Evolutionary conservation across 2,329 filamentous ascomycete genomes (phyloP), one percentile per base, ranked within the genome.

Genomic region (Aspergillus sp.): DNA sequence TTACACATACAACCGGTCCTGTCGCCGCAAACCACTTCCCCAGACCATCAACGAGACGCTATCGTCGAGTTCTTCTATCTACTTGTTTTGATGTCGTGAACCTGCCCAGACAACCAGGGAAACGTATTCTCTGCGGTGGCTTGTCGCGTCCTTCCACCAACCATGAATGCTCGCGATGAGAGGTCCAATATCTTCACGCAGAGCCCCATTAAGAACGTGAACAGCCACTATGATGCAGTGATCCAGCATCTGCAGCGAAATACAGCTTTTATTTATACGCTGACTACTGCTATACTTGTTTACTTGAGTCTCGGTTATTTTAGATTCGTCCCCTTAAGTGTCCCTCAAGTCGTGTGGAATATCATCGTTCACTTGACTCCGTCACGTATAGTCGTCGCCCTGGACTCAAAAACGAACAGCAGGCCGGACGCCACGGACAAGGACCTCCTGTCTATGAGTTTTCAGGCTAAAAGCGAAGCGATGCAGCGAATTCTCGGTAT

Each of bases 401-500:
- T 80, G 70, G 74, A 73, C 77, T 51, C 73, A 71, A 60, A 74
- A 70, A 51, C 72, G 69, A 28, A 39, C 9, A 48, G 66, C 62
- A 66, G 67, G 51, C 53, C 60, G 61, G 60, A 61, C 57, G 49
- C 67, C 57, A 46, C 65, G 63, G 49, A 70, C 59, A 54, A 74
- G 66, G 38, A 71, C 76, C 48, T 46, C 28, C 55, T 50, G 38
- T 55, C 52, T 42, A 57, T 59, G 58, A 61, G 53, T n/a, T 60
- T 65, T 29, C 55, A 64, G 40, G 75, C 76, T 28, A 89, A 88
- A 65, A 82, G 79, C 60, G 77, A 82, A 54, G 74, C 76, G 7
- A 75, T 88, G 68, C 74, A 76, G 55, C 77, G 79, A 50, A 73
- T 88, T 30, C 63, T 88, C 32, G 78, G 82, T 2, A 59, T 85